Evolutionary conservation across 2,329 filamentous ascomycete genomes (phyloP).

Genomic region (Helicocarpus griseus): DNA sequence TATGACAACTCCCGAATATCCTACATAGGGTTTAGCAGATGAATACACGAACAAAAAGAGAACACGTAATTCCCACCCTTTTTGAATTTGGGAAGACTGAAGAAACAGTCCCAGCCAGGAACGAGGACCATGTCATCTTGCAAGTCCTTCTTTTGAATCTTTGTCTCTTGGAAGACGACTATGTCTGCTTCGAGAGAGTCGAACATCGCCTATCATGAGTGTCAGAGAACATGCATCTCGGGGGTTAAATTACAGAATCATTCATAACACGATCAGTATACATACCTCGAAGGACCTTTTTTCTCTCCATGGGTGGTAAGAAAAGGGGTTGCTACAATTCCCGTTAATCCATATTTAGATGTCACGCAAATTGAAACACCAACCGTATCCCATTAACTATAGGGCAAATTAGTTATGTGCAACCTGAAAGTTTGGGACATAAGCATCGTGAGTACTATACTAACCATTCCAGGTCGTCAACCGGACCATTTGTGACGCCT

Average conservation of each 20-base stretch:
- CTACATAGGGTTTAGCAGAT: conserved; percentile 35
- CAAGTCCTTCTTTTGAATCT: conserved; percentile 89
- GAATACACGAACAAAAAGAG: conserved; percentile 1
- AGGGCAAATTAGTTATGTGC: conserved; percentile 16
- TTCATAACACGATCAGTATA: too few species aligned
- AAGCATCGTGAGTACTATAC: conserved; percentile 14
- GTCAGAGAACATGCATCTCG: background rate
- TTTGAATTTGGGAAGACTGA: conserved; percentile 85
- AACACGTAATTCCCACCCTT: conserved; percentile 48
- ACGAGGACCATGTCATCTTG: conserved; percentile 93
- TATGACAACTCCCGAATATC: conserved; percentile 90
- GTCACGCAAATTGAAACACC: conserved; percentile 4
- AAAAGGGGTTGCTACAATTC: conserved; percentile 63
- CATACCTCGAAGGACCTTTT: conserved; percentile 58
- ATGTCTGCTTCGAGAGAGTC: conserved; percentile 87
- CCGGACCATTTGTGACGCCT: conserved; percentile 40
- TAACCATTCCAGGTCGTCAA: conserved; percentile 82
- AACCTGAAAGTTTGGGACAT: background rate
- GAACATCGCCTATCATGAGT: conserved; percentile 65
- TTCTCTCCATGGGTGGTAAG: conserved; percentile 73
- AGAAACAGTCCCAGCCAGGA: conserved; percentile 91
- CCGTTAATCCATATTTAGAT: background rate
- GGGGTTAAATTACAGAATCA: too few species aligned
- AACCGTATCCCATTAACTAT: conserved; percentile 72
- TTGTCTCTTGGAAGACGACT: conserved; percentile 88